Base-by-base conservation (phyloP, 192 early-diverging fungal species). In the Linnemannia zychae region DNA sequence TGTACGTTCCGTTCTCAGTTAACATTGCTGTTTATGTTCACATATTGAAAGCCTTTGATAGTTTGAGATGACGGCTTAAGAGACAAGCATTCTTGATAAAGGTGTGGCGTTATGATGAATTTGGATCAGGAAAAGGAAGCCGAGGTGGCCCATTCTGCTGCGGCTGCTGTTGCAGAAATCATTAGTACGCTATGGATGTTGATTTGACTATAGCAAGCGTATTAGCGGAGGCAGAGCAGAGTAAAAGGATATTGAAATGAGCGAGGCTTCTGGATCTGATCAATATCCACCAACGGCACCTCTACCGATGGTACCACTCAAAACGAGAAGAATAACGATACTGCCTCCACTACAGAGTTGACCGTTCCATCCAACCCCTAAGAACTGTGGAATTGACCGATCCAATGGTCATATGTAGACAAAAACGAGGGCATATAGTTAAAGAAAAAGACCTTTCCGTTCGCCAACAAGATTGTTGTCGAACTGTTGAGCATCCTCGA, bases 401-500 rank as follows among this genome's bases (percentile, higher is more conserved):
- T 97, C 9, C 91, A 94, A 67, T 97, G 96, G 96, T 91, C 95
- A 37, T 91, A 89, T 73, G 70, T 96, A 67, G 92, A 95, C 70
- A 91, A 94, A 50, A 88, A 57, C 52, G 87, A 67, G 34, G 71
- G 91, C 70, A 66, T 76, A 34, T 88, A 96, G 31, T 50, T 98
- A 47, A 65, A 78, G 31, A 89, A 91, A 20, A 97, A 95, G 73
- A 82, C 98, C 40, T 83, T 88, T 67, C 94, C 96, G 0, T 96
- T 96, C 76, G 89, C 96, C 17, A 88, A 86, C 20, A 95, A 96
- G 85, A 96, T 96, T 74, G 92, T 99, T 38, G 78, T 89, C 0
- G 96, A 97, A 74, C 92, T 96, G 69, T 77, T 99, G 31, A 96
- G 95, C n/a, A 94, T 93, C 2, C 92, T 92, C 65, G 96, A 97